These are phyloP conservation scores for Hondaea fermentalgiana DNA, from an alignment of 108 stramenopile species.

Conservation along the genomic window DNA sequence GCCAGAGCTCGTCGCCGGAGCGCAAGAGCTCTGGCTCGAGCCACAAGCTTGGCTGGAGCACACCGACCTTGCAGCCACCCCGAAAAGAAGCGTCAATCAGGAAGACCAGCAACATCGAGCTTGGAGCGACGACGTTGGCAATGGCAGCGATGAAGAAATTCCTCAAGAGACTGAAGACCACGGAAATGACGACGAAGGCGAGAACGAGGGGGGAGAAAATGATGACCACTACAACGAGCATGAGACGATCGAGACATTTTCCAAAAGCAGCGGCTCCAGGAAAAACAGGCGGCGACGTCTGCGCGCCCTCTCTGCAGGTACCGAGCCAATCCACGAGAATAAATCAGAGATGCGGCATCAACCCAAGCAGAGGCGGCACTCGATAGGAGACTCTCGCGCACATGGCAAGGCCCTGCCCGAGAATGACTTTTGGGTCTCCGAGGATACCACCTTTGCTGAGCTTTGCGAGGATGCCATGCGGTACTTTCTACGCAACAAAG, in stretches of 20 bases:
- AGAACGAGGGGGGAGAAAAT: no score
- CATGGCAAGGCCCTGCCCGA: slow-evolving; percentile 52
- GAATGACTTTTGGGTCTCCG: slow-evolving; percentile 66
- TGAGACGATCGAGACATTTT: no score
- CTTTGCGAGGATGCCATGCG: slow-evolving; percentile 13
- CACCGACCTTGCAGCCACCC: neutral
- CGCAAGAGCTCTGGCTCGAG: slow-evolving; percentile 49
- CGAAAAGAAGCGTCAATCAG: neutral
- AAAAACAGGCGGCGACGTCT: no score
- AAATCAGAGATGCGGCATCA: neutral
- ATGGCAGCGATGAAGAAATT: no score
- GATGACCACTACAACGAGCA: no score
- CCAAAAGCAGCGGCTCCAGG: no score
- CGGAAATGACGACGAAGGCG: no score
- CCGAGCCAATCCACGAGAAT: neutral
- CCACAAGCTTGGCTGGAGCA: slow-evolving; percentile 31
- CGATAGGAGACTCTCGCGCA: slow-evolving; percentile 34
- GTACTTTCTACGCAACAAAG: neutral
- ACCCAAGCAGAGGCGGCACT: neutral
- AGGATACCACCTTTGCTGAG: slow-evolving; percentile 29
- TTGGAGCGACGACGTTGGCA: no score
- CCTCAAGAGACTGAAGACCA: no score
- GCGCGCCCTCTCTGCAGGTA: no score
- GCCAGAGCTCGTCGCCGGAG: slow-evolving; percentile 37
- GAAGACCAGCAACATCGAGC: neutral